These are phyloP conservation scores for Plenodomus biglobosus DNA, from an alignment of 2,329 filamentous ascomycete species.

Conservation along the genomic window DNA sequence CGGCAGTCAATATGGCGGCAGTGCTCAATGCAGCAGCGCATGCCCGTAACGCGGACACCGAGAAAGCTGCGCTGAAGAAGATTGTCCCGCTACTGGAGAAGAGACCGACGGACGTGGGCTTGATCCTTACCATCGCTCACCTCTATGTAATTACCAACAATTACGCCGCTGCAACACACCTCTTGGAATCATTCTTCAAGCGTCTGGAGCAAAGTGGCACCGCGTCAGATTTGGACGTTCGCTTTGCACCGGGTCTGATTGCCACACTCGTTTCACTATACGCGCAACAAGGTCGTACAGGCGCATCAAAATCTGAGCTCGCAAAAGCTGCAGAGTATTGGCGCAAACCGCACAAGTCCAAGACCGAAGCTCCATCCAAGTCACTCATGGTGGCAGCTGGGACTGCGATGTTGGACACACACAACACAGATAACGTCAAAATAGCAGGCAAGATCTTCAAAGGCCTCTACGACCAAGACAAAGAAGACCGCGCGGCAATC, in stretches of 20 bases:
- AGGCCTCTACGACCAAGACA: constrained; percentile 65
- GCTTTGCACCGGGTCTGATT: constrained; percentile 82
- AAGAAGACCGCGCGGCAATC: constrained; percentile 68
- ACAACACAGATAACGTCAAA: constrained; percentile 65
- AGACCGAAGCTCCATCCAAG: constrained; percentile 46
- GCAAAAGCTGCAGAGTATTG: constrained; percentile 80
- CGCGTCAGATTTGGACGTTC: constrained; percentile 64
- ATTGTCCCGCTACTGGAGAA: constrained; percentile 71
- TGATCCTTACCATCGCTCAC: constrained; percentile 78
- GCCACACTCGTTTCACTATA: constrained; percentile 80
- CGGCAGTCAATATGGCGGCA: constrained; percentile 58
- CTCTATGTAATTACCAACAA: constrained; percentile 75
- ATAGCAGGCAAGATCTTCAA: constrained; percentile 79
- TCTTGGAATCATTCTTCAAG: constrained; percentile 74
- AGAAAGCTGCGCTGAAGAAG: constrained; percentile 68
- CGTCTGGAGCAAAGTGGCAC: constrained; percentile 65
- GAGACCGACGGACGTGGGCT: constrained; percentile 76
- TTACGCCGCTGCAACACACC: constrained; percentile 69
- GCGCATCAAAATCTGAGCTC: constrained; percentile 71
- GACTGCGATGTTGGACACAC: constrained; percentile 77
- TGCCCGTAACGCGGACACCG: constrained; percentile 60
- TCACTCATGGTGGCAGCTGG: constrained; percentile 75
- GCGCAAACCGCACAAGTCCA: constrained; percentile 60
- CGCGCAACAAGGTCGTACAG: constrained; percentile 70
- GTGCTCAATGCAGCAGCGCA: constrained; percentile 75